Evolutionary conservation across 768 basidiomycete species (phyloP), one percentile per base, ranked within the genome.

Genomic region (Xerocomus spinulosus): DNA sequence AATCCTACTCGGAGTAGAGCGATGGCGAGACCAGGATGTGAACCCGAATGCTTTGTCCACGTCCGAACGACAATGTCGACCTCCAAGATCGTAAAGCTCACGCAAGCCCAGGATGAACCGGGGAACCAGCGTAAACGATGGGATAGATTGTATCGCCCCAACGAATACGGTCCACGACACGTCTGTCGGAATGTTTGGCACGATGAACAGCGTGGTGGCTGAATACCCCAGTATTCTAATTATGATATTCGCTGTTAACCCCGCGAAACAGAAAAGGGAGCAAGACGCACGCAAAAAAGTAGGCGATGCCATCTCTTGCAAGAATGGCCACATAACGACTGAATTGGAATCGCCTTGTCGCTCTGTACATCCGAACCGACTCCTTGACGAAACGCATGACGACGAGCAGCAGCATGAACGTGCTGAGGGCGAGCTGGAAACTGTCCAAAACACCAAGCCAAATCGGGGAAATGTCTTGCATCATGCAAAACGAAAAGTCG

Each of bases 241-340:
- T 10, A 14, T 5, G 2, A 12, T 17, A n/a, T 26, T 12, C n/a
- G n/a, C 33, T n/a, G 13, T 41, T 5, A 34, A n/a, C 8, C 2
- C 14, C 15, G 21, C 17, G 14, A n/a, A 7, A 47, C 9, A 2
- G 18, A 25, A 29, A 14, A 17, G n/a, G 9, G 14, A 21, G 23
- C 9, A 17, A 12, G 36, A 46, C 46, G 7, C 41, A 48, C 46
- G 21, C 23, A 9, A 47, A 5, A 25, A 47, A 47, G 38, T 47
- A 41, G 13, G 41, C 5, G 3, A 41, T 33, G 32, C 46, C 38
- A 13, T 47, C 39, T n/a, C 39, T 33, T 3, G 30, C 21, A 32
- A 47, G 30, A 6, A 34, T 13, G 7, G 20, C 34, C 4, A 47
- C 14, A 17, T 41, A 47, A 18, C 38, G 29, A 15, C 12, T 25